A percentile compares a stretch with the other conserved stretches of the same genome.
phyloP scores from a whole-genome alignment of 495 filamentous ascomycete genomes.

The Chaetomium fimeti region DNA sequence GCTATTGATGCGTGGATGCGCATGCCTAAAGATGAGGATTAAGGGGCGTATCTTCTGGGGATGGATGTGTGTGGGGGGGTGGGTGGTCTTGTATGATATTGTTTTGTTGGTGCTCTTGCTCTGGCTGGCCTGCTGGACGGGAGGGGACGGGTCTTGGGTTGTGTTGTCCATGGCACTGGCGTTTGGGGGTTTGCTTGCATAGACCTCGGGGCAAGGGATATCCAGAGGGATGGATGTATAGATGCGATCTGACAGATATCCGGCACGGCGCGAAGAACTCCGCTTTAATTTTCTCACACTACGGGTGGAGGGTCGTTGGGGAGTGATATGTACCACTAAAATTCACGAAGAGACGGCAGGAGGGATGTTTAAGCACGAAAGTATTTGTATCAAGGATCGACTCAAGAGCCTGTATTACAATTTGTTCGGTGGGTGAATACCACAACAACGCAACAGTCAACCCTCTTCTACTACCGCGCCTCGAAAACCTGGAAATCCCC shows the following conservation, averaged over 20 bases:
- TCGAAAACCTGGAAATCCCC: constrained; percentile 63
- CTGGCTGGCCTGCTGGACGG: not conserved
- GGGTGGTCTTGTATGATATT: constrained; percentile 9
- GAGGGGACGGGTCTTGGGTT: constrained; percentile 2
- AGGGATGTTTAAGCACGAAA: not conserved
- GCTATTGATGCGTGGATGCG: constrained; percentile 94
- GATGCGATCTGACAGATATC: constrained; percentile 12
- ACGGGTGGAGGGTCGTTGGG: not conserved
- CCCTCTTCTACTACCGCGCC: constrained; percentile 11
- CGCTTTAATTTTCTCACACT: constrained; percentile 14
- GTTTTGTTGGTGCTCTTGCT: not conserved
- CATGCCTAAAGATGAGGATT: constrained; percentile 56
- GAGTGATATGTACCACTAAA: not conserved
- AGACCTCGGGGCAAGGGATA: constrained; percentile 13
- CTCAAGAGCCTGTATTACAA: not conserved
- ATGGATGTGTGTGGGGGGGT: not conserved
- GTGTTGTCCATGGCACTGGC: constrained; percentile 22
- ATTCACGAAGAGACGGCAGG: not conserved
- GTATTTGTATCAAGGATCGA: not conserved
- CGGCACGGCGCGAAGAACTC: constrained; percentile 2
- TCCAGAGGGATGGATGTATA: constrained; percentile 11
- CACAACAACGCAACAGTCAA: not conserved
- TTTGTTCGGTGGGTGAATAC: not conserved
- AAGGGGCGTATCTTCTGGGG: constrained; percentile 1
- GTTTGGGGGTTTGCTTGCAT: constrained; percentile 19